phyloP scores from a whole-genome alignment of 805 yeast genomes.

The Ogataea chonburiensis region DNA sequence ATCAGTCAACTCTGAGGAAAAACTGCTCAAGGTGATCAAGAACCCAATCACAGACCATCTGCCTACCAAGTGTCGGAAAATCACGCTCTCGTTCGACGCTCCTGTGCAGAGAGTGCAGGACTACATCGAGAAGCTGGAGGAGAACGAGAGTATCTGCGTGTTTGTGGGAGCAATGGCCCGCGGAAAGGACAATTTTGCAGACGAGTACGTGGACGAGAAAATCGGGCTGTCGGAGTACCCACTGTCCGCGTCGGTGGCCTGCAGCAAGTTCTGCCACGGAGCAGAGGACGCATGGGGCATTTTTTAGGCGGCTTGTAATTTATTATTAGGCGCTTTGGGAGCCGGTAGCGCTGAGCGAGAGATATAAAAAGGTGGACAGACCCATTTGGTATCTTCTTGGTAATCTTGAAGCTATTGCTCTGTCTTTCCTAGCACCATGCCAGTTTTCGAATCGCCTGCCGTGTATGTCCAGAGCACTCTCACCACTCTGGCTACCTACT shows the following conservation, averaged over 20 bases:
- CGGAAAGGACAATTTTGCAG: slow-evolving; percentile 96
- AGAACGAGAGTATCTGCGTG: slow-evolving; percentile 93
- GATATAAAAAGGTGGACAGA: slow-evolving; percentile 4
- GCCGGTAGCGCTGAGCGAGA: slow-evolving; percentile 8
- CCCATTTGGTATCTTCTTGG: slow-evolving; percentile 9
- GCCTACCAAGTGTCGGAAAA: slow-evolving; percentile 92
- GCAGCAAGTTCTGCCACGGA: slow-evolving; percentile 97
- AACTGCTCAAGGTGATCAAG: slow-evolving; percentile 87
- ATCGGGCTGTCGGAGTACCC: slow-evolving; percentile 95
- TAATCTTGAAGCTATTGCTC: slow-evolving; percentile 14
- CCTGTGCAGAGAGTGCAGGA: slow-evolving; percentile 85
- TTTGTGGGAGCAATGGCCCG: slow-evolving; percentile 99
- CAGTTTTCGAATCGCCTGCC: slow-evolving; percentile 47
- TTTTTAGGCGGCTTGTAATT: slow-evolving; percentile 8
- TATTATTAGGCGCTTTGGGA: slow-evolving; percentile 4
- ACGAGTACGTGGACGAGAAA: slow-evolving; percentile 94
- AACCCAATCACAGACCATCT: slow-evolving; percentile 96
- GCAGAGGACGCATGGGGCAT: slow-evolving; percentile 98
- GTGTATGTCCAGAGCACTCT: slow-evolving; percentile 43
- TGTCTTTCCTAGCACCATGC: slow-evolving; percentile 29
- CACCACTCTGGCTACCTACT: slow-evolving; percentile 41
- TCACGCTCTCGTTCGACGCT: slow-evolving; percentile 91
- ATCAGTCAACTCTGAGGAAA: slow-evolving; percentile 93
- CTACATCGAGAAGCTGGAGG: slow-evolving; percentile 73
- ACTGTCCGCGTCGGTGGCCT: slow-evolving; percentile 94